phyloP scores from a whole-genome alignment of 108 stramenopile species.

The Skeletonema menzelii region DNA sequence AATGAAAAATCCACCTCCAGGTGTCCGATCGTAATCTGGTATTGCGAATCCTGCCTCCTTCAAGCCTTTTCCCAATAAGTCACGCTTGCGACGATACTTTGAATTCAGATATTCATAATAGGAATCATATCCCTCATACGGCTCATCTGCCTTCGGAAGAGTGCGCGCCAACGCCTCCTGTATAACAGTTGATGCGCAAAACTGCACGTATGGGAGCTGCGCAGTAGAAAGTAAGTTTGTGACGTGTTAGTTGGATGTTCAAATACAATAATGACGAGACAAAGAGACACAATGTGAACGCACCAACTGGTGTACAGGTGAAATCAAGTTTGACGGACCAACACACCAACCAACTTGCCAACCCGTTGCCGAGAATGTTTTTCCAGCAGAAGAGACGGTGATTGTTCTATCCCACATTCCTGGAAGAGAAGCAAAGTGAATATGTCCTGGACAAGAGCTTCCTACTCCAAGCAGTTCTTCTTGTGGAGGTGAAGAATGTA shows the following conservation, averaged over 20 bases:
- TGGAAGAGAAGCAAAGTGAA: conserved; percentile 84
- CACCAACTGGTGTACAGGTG: conserved; percentile 66
- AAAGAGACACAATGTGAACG: neutral
- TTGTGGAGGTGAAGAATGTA: conserved; percentile 77
- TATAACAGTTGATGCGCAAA: conserved; percentile 93
- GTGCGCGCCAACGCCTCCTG: conserved; percentile 90
- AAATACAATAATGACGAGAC: neutral
- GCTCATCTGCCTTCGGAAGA: conserved; percentile 80
- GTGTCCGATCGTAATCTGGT: conserved; percentile 71
- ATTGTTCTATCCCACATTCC: conserved; percentile 93
- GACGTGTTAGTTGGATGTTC: neutral
- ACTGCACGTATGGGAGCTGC: conserved; percentile 91
- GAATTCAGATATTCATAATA: conserved; percentile 81
- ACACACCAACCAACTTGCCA: conserved; percentile 99
- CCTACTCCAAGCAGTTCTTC: conserved; percentile 5
- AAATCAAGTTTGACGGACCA: conserved; percentile 81
- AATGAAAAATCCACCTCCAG: conserved; percentile 95
- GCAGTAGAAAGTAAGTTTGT: neutral
- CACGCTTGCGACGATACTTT: conserved; percentile 87
- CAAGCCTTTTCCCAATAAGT: conserved; percentile 69
- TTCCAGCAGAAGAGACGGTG: conserved; percentile 97
- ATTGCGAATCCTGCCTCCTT: conserved; percentile 74
- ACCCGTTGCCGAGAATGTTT: conserved; percentile 98
- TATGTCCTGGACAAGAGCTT: conserved; percentile 70
- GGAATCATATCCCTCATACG: conserved; percentile 75